Conservation (phyloP, 495 filamentous ascomycete species). For the Oleoguttula mirabilis region DNA sequence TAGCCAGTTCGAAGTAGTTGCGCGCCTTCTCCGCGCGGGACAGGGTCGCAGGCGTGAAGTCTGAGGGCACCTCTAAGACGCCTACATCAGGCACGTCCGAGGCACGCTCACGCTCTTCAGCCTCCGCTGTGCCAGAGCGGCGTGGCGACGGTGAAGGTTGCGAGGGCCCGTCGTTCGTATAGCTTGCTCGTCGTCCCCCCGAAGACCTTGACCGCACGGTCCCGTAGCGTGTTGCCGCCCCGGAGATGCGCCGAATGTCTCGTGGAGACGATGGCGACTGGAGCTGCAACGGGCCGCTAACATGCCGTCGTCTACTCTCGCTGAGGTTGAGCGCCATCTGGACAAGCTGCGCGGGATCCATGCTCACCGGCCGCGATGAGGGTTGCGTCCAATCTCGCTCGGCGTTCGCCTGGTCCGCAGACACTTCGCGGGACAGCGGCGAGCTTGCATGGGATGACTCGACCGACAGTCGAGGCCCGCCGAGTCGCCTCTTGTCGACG, state of each 20-base stretch:
- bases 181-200: slow-evolving; percentile 1
- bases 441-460: slow-evolving; percentile 18
- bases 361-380: slow-evolving; percentile 8
- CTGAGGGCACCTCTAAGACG: neutral
- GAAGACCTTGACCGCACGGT: neutral
- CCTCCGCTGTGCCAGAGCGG: neutral
- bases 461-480: slow-evolving; percentile 1
- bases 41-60: slow-evolving; percentile 52
- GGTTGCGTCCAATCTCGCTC: neutral
- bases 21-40: slow-evolving; percentile 67
- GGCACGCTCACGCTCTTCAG: neutral
- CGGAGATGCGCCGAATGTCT: slow-evolving; percentile 14
- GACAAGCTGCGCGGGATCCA: slow-evolving; percentile 75
- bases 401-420: neutral
- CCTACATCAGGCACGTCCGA: neutral
- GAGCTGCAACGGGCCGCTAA: slow-evolving; percentile 24
- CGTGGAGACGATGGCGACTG: slow-evolving; percentile 20
- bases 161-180: neutral
- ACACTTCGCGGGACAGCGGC: slow-evolving; percentile 23
- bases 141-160: neutral
- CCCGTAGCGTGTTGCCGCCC: neutral
- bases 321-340: slow-evolving; percentile 80
- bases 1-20: slow-evolving; percentile 62
- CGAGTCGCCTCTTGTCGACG: slow-evolving; percentile 10
- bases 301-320: slow-evolving; percentile 57